A percentile compares a stretch with the other conserved stretches of the same genome.
These are phyloP conservation scores for Boechera divaricarpa DNA, from an alignment of 345 rosid genomes.

Conservation along the genomic window DNA sequence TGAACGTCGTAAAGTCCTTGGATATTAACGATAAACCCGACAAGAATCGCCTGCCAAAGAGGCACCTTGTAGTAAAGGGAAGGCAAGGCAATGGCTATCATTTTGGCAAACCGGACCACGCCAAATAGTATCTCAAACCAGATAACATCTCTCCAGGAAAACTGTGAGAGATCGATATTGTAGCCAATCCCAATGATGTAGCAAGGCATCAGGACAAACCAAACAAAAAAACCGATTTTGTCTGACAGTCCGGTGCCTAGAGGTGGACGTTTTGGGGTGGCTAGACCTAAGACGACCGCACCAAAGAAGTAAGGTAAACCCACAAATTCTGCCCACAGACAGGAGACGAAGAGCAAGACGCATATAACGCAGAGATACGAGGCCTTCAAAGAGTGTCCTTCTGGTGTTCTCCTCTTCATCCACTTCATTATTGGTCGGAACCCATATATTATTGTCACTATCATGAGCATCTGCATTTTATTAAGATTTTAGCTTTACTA, in stretches of 20 bases:
- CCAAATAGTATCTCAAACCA: slow-evolving; percentile 32
- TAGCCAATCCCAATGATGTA: slow-evolving; percentile 47
- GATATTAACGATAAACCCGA: slow-evolving; percentile 49
- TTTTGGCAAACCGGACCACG: slow-evolving; percentile 30
- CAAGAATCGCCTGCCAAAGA: slow-evolving; percentile 50
- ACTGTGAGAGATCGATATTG: slow-evolving; percentile 23
- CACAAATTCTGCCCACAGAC: slow-evolving; percentile 40
- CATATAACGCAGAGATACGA: slow-evolving; percentile 29
- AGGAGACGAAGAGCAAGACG: slow-evolving; percentile 38
- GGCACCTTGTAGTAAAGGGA: slow-evolving; percentile 51
- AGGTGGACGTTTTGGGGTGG: slow-evolving; percentile 47
- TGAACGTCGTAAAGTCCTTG: slow-evolving; percentile 55
- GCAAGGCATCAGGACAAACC: slow-evolving; percentile 50
- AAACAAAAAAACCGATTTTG: slow-evolving; percentile 46
- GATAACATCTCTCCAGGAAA: neutral
- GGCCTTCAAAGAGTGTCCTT: slow-evolving; percentile 48
- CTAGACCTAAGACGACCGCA: slow-evolving; percentile 48
- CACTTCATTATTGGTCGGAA: slow-evolving; percentile 51
- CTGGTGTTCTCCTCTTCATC: slow-evolving; percentile 54
- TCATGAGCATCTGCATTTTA: slow-evolving; percentile 38
- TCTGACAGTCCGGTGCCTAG: slow-evolving; percentile 47
- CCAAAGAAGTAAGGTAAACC: slow-evolving; percentile 48
- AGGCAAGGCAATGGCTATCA: slow-evolving; percentile 37
- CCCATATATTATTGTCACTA: slow-evolving; percentile 31
- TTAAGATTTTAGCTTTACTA: neutral